Evolutionary conservation across 2,329 filamentous ascomycete genomes (phyloP).

Genomic region (Aspergillus jensenii): DNA sequence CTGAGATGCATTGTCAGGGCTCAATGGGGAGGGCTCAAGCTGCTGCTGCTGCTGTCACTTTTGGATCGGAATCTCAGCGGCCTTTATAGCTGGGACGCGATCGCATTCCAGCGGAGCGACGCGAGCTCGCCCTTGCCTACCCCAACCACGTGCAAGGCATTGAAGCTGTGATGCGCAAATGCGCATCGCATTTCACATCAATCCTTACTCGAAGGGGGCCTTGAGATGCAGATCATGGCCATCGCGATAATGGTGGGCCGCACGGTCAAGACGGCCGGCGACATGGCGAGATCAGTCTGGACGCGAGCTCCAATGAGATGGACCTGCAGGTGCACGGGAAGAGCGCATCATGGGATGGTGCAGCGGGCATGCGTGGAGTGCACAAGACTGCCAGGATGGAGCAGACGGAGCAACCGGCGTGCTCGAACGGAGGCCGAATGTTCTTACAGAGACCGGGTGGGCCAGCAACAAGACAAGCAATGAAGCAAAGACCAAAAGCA

Average conservation of each 20-base stretch:
- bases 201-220: not conserved
- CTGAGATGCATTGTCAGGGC: constrained; percentile 19
- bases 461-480: not conserved
- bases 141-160: constrained; percentile 5
- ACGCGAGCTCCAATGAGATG: constrained; percentile 7
- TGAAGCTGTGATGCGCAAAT: not conserved
- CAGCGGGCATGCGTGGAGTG: too few species aligned
- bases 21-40: not conserved
- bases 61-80: not conserved
- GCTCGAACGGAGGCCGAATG: not conserved
- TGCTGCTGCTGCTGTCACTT: not conserved
- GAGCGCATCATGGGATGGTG: not conserved
- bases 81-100: constrained; percentile 1
- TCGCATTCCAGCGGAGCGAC: not conserved
- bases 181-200: not conserved
- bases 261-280: not conserved
- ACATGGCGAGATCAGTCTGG: not conserved
- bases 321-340: constrained; percentile 10
- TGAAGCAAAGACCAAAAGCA: not conserved
- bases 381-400: too few species aligned
- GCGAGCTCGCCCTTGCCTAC: not conserved
- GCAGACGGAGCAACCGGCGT: too few species aligned
- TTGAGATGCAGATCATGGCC: not conserved
- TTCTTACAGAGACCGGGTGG: not conserved
- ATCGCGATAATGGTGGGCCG: not conserved